A percentile compares a stretch with the other conserved stretches of the same genome.
phyloP scores from a whole-genome alignment of 1,284 basidiomycete genomes.

The Peniophora sp. region DNA sequence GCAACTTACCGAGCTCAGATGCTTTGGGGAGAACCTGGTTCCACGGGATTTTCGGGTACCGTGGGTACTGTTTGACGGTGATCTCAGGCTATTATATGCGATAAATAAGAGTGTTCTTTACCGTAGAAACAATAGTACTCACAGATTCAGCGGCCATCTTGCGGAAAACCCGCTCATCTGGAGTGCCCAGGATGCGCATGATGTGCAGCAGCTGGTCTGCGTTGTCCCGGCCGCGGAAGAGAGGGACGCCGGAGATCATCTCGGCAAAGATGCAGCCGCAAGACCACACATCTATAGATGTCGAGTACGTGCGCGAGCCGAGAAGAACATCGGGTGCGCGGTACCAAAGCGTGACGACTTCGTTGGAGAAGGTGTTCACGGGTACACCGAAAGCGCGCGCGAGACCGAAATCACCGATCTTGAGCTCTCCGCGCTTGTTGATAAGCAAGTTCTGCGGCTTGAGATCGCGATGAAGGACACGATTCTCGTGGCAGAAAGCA shows the following conservation, averaged over 20 bases:
- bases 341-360: conserved; percentile 99
- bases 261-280: conserved; percentile 99
- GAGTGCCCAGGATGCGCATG: conserved; percentile 95
- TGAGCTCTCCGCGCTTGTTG: conserved; percentile 94
- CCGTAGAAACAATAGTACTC: conserved; percentile 20
- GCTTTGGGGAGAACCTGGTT: conserved; percentile 89
- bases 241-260: conserved; percentile 95
- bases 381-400: conserved; percentile 95
- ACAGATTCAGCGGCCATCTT: conserved; percentile 92
- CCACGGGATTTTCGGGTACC: conserved; percentile 89
- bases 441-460: conserved; percentile 98
- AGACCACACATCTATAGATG: conserved; percentile 98
- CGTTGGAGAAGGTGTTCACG: conserved; percentile 94
- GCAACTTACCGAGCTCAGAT: conserved; percentile 65
- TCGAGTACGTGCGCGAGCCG: conserved; percentile 96
- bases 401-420: conserved; percentile 94
- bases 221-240: conserved; percentile 97
- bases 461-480: conserved; percentile 94
- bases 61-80: conserved; percentile 80
- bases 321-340: conserved; percentile 97
- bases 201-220: conserved; percentile 97
- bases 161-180: conserved; percentile 81
- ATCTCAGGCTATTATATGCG: conserved; percentile 74
- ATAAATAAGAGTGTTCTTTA: background rate
- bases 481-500: conserved; percentile 98